Base-by-base conservation (phyloP, 345 rosid species). In the Acer negundo region DNA sequence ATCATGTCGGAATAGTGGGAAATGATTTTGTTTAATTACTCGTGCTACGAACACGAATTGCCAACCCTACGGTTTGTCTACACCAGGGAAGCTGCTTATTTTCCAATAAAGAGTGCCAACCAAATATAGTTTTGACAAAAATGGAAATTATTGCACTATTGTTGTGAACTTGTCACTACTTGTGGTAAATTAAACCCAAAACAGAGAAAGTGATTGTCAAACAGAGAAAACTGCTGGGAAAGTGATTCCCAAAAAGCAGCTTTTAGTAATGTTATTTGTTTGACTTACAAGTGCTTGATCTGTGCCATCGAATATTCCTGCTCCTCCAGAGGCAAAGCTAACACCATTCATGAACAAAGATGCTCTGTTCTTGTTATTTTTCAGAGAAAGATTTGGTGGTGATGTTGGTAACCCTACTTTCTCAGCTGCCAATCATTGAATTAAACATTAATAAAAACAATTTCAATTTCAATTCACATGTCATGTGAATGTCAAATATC, bases 301-400 rank as follows among this genome's bases (percentile, higher is more conserved):
- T 1, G 86, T 24, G 77, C 89, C 64, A 44, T 88, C 83, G 77
- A 94, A 89, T 84, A 94, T 92, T n/a, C 90, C 93, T 3, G 94
- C 74, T 47, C 74, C 74, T 61, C 74, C 79, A 12, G 89, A 88
- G 44, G 91, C 89, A 8, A 88, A 88, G 84, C 78, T 88, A 40
- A 86, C 85, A 12, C 91, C 89, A 11, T 82, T 75, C 20, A 81
- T 75, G 62, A 75, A 83, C 31, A 58, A n/a, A 12, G 82, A 35
- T 28, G 77, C 67, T 1, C 56, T 49, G 13, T 73, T 73, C 22
- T 72, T 28, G 3, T 68, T 74, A 2, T 9, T 44, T 15, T 44
- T 12, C 7, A 83, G 19, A 4, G 86, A 74, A 0, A 83, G 83
- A 73, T 84, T 86, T 1, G 89, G 88, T 0, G 88, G 91, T 28